Base-by-base conservation (phyloP, 2,329 filamentous ascomycete species). In the Botryotinia globosa region DNA sequence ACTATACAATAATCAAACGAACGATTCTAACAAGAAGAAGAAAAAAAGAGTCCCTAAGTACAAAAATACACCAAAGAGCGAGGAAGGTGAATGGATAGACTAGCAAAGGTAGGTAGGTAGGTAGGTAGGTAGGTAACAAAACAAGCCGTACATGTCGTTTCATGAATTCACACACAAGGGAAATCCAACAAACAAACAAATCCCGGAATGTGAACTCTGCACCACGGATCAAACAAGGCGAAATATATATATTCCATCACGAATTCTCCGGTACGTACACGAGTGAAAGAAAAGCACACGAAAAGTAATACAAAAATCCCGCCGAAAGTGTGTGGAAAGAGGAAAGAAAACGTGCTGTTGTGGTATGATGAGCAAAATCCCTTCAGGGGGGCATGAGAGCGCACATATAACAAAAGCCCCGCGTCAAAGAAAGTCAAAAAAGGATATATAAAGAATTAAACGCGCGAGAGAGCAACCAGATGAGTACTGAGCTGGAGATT, bases 21-120 rank as follows among this genome's bases (percentile, higher is more conserved):
- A 42, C 37, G 37, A 32, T 29, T 32, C 51, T 7, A 29, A 56
- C 14, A 29, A 39, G 20, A 16, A 25, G 8, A n/a, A 51, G 10
- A 14, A 25, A 3, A 16, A 54, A 16, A n/a, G 7, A 54, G 6
- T 32, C n/a, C 65, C 25, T 67, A 56, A 56, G 54, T 67, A 67
- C 54, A 69, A 61, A 51, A 39, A 56, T 54, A 29, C 22, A 22
- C n/a, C 61, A 56, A 42, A 73, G 77, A 75, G 59, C 69, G 71
- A 75, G 73, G 59, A 22, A 54, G 44, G 44, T 45, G 32, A 32
- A 62, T 54, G 51, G 12, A 51, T 29, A 56, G 51, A 37, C 22
- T 48, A 44, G 44, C 58, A 70, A 75, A 56, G 14, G 18, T 29
- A 56, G n/a, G 7, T 56, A 39, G 39, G 39, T 39, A 39, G 51